A percentile compares a stretch with the other conserved stretches of the same genome.
Conservation (phyloP, 1,284 basidiomycete species). For the Neotropicomus parvogracilis region DNA sequence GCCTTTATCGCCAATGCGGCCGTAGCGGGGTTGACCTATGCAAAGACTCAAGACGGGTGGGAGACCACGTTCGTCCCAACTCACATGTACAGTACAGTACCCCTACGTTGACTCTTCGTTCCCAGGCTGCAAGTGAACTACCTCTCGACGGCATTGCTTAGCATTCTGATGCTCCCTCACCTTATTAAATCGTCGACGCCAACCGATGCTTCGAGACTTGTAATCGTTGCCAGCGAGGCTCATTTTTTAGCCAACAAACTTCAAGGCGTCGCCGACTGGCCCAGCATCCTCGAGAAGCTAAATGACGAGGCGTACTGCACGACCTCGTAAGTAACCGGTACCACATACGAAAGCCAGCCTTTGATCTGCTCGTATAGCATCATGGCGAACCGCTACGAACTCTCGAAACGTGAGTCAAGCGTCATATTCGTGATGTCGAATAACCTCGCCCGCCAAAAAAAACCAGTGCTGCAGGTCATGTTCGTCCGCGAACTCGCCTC, state of each 20-base stretch:
- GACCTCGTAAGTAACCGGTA: conserved; percentile 19
- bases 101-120: neutral
- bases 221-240: conserved; percentile 29
- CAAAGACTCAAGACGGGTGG: conserved; percentile 30
- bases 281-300: conserved; percentile 32
- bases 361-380: conserved; percentile 9
- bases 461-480: conserved; percentile 30
- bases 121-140: conserved; percentile 35
- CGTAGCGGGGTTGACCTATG: conserved; percentile 16
- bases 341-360: neutral
- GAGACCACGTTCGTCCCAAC: conserved; percentile 26
- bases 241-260: conserved; percentile 18
- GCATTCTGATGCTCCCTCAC: conserved; percentile 33
- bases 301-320: conserved; percentile 31
- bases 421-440: neutral
- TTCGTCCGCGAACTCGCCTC: conserved; percentile 34
- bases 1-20: conserved; percentile 28
- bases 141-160: conserved; percentile 30
- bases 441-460: neutral
- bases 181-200: conserved; percentile 28
- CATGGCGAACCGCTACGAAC: conserved; percentile 30
- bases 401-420: conserved; percentile 34
- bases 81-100: too few relatives aligned
- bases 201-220: conserved; percentile 24
- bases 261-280: conserved; percentile 10